Evolutionary conservation across 1,284 basidiomycete genomes (phyloP), one percentile per base, ranked within the genome.

Genomic region (Trichosporon sp.): DNA sequence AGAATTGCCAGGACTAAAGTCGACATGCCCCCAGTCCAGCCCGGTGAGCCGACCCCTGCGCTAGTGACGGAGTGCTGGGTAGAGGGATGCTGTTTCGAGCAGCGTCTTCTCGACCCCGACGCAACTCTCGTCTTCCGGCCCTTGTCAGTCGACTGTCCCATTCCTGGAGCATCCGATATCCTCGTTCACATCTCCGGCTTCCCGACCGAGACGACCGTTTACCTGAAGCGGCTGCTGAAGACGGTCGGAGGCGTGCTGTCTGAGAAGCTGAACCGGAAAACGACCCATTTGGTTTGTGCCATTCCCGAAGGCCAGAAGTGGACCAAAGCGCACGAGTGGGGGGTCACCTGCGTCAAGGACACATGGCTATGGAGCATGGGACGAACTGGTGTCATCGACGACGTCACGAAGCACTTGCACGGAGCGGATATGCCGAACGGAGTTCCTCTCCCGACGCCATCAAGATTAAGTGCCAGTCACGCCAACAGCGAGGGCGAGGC

Each of bases 21-120:
- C 38, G 37, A 32, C 65, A 66, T 61, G 19, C 35, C 40, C 6
- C 67, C 70, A 1, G 31, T 21, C 10, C 59, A 65, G 48, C 66
- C 66, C 14, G 68, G 63, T 4, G 37, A 31, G 64, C 16, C 37
- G 71, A 35, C 54, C 26, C 69, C 77, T 37, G 69, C 51, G 26
- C 66, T 81, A 1, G 82, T 84, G 14, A 84, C 83, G 0, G 82
- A 84, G 68, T 83, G 81, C 72, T 84, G 82, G 82, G 76, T 84
- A 21, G 83, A 84, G 68, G 78, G 76, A 16, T 84, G 82, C 68
- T 77, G 78, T 51, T 79, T 77, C 69, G 77, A 79, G 46, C 75
- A 78, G 46, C 66, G 65, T 5, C 68, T 84, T 6, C 70, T 83
- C 4, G 65, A 75, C 8, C 78, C 78, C 2, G 76, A 80, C 26